Conservation (phyloP, 2,329 filamentous ascomycete species). For the Diaporthe nobilis region DNA sequence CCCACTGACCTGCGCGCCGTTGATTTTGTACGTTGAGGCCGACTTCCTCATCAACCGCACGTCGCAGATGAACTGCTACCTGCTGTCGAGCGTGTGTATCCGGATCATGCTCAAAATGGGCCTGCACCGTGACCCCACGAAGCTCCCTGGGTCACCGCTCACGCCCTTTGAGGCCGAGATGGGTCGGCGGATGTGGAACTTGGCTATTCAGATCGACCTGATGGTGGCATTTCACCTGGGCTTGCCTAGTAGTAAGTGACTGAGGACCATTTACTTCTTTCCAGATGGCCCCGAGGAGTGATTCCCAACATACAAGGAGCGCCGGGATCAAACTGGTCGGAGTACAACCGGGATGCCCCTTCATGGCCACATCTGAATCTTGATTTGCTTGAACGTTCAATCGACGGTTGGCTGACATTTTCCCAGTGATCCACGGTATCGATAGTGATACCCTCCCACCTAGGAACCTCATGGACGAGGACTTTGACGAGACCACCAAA, state of each 20-base stretch:
- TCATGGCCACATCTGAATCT: neutral
- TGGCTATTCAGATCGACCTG: constrained; percentile 71
- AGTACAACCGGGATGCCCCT: too few relatives aligned
- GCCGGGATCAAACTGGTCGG: too few relatives aligned
- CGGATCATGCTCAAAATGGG: constrained; percentile 72
- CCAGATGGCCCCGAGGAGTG: neutral
- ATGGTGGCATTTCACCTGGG: constrained; percentile 78
- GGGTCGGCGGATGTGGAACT: constrained; percentile 67
- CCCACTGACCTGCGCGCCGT: constrained; percentile 62
- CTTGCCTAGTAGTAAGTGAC: constrained; percentile 59
- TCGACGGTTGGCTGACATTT: neutral
- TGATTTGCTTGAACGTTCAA: neutral
- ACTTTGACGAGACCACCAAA: constrained; percentile 70
- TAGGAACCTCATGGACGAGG: constrained; percentile 74
- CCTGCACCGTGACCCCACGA: constrained; percentile 68
- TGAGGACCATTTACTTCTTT: neutral
- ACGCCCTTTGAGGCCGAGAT: constrained; percentile 68
- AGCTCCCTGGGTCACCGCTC: constrained; percentile 59
- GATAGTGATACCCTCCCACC: constrained; percentile 75
- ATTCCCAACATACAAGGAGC: neutral
- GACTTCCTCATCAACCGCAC: constrained; percentile 67
- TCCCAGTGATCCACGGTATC: constrained; percentile 70
- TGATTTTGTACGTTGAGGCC: constrained; percentile 66
- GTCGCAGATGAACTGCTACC: constrained; percentile 67
- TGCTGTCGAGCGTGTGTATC: constrained; percentile 64